Evolutionary conservation across 768 basidiomycete genomes (phyloP), one percentile per base, ranked within the genome.

Genomic region (Macrolepiota dolichaula): DNA sequence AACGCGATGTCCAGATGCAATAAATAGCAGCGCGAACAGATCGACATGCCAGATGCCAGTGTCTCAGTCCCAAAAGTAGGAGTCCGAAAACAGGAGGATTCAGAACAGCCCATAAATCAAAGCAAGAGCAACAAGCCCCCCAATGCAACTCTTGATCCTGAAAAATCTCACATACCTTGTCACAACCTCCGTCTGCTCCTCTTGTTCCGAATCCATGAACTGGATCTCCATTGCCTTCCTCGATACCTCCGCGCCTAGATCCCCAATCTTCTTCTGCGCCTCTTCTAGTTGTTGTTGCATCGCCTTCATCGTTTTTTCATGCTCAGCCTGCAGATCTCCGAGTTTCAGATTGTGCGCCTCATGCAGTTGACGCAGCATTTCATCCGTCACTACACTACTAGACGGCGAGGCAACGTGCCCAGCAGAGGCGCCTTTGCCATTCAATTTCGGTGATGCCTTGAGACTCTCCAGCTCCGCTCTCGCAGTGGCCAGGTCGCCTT

Each of bases 261-360:
- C 85, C 19, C 77, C 76, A 40, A 83, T 76, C 68, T 78, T 83
- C 27, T 68, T 63, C 59, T 79, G 73, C 12, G 84, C 75, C 10
- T 72, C 73, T 37, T 87, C 85, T 7, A 92, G 77, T 67, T 91
- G 81, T 37, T 81, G 81, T 67, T 74, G 79, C 53, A 88, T 57
- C 40, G 66, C 76, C 65, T 82, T 83, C 51, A 85, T 69, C 27
- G 75, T 76, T 65, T 85, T 86, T 32, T 86, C 85, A 67, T 90
- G 84, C 22, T 82, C 83, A 15, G 86, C 85, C 69, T 88, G 79
- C 57, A 93, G 64, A 72, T 94, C 91, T 55, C 86, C 76, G 65
- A 95, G 70, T 76, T 89, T 94, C 63, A 88, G 77, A 70, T 89
- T 91, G 71, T 95, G 93, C 4, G 93, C 93, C 71, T 92, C 89